These are phyloP conservation scores for Magnolia changhungtana DNA, from an alignment of 164 flowering plant species.

Conservation along the genomic window DNA sequence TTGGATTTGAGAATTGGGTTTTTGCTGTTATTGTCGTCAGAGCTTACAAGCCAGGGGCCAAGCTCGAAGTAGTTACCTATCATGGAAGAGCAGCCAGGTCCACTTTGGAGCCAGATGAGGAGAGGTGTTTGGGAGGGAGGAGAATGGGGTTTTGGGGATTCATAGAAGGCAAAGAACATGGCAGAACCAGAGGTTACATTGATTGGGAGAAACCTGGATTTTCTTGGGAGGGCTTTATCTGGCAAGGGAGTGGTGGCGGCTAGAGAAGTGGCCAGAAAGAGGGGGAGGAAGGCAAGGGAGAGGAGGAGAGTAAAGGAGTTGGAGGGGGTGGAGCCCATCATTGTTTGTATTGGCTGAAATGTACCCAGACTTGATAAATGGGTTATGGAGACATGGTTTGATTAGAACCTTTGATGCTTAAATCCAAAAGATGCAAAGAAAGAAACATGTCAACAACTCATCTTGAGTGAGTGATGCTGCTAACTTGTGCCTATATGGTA, in stretches of 20 bases:
- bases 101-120: conserved; percentile 83
- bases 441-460: too few relatives aligned
- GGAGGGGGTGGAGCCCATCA: not conserved
- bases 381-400: too few relatives aligned
- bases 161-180: conserved; percentile 71
- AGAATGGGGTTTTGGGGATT: conserved; percentile 51
- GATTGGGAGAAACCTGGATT: conserved; percentile 68
- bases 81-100: conserved; percentile 90
- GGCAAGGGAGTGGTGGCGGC: conserved; percentile 33
- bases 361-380: too few relatives aligned
- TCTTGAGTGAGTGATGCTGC: too few relatives aligned
- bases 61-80: conserved; percentile 72
- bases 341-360: too few relatives aligned
- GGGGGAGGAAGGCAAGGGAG: conserved; percentile 15
- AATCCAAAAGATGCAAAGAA: too few relatives aligned
- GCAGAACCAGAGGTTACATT: conserved; percentile 49
- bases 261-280: conserved; percentile 1
- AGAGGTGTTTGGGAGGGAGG: conserved; percentile 55
- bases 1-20: conserved; percentile 39
- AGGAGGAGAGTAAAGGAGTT: conserved; percentile 2
- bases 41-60: conserved; percentile 59
- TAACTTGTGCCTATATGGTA: too few relatives aligned
- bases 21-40: conserved; percentile 1
- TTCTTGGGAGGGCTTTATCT: conserved; percentile 56
- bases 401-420: too few relatives aligned